Conservation (phyloP, 2,329 filamentous ascomycete species). For the Diaporthe eres region DNA sequence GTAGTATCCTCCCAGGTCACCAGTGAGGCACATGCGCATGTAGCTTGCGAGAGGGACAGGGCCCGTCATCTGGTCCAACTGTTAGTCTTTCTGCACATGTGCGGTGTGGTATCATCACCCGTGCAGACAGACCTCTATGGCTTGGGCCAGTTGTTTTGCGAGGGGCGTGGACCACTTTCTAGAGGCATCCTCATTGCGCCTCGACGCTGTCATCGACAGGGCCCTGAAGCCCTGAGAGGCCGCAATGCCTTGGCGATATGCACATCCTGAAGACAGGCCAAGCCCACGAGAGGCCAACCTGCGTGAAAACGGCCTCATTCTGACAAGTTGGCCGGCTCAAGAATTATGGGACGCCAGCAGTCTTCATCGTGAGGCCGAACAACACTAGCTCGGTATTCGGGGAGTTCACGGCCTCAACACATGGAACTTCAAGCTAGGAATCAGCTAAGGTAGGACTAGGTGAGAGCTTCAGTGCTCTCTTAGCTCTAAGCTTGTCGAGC, state of each 20-base stretch:
- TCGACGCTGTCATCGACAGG: constrained; percentile 32
- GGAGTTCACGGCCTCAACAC: background rate
- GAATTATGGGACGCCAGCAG: background rate
- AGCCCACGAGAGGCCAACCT: constrained; percentile 38
- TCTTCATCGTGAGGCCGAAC: constrained; percentile 11
- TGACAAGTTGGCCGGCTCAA: background rate
- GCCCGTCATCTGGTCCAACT: constrained; percentile 73
- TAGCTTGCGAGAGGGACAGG: constrained; percentile 93
- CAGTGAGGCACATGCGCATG: constrained; percentile 98
- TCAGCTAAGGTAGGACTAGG: background rate
- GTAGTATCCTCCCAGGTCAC: constrained; percentile 93
- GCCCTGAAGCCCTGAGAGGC: constrained; percentile 30
- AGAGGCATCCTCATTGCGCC: constrained; percentile 48
- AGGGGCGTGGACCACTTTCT: constrained; percentile 93
- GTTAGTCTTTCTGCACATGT: constrained; percentile 27
- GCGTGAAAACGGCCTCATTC: constrained; percentile 37
- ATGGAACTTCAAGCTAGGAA: constrained; percentile 8
- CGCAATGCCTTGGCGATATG: constrained; percentile 19
- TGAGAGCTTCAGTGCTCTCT: background rate
- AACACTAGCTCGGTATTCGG: constrained; percentile 11
- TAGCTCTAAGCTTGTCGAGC: constrained; percentile 16
- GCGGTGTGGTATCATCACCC: background rate
- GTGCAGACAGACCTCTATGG: constrained; percentile 79
- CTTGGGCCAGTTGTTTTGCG: constrained; percentile 87
- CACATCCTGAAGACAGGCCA: constrained; percentile 5